phyloP scores from a whole-genome alignment of 2,329 filamentous ascomycete species.

The Teratosphaeria pseudoeucalypti region DNA sequence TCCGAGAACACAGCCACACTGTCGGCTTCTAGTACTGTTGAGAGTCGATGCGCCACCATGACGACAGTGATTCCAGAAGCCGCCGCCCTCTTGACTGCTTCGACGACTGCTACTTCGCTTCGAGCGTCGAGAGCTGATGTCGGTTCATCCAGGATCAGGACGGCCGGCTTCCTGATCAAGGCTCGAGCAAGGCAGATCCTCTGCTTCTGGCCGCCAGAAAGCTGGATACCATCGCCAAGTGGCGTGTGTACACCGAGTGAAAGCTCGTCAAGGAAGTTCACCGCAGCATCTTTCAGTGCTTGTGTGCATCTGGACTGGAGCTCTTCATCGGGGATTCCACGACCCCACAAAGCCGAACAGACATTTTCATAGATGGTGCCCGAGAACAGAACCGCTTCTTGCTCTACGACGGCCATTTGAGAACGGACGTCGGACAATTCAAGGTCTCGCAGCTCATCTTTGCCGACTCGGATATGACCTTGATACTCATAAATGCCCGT shows the following conservation, averaged over 20 bases:
- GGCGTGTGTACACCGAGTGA: slow-evolving; percentile 36
- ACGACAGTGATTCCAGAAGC: slow-evolving; percentile 50
- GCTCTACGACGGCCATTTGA: slow-evolving; percentile 35
- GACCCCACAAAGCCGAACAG: slow-evolving; percentile 25
- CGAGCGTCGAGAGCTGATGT: slow-evolving; percentile 36
- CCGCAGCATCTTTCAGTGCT: slow-evolving; percentile 28
- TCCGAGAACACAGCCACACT: slow-evolving; percentile 68
- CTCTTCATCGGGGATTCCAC: slow-evolving; percentile 8
- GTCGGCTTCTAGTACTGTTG: slow-evolving; percentile 68
- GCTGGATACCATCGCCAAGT: slow-evolving; percentile 32
- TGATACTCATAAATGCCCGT: slow-evolving; percentile 33
- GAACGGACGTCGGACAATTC: slow-evolving; percentile 28
- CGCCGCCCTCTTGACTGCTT: slow-evolving; percentile 33
- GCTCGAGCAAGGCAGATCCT: slow-evolving; percentile 38
- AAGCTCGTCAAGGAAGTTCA: slow-evolving; percentile 36
- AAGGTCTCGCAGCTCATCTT: slow-evolving; percentile 29
- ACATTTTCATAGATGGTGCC: slow-evolving; percentile 37
- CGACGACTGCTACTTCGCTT: slow-evolving; percentile 34
- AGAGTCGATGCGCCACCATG: slow-evolving; percentile 64
- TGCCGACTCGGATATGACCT: slow-evolving; percentile 30
- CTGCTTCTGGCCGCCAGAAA: slow-evolving; percentile 39
- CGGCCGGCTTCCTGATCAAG: slow-evolving; percentile 33
- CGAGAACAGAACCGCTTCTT: slow-evolving; percentile 37
- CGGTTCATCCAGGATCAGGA: slow-evolving; percentile 39
- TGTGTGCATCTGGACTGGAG: slow-evolving; percentile 17